Conservation (phyloP, 371 early-diverging fungal genomes). For the Mortierella sp. region DNA sequence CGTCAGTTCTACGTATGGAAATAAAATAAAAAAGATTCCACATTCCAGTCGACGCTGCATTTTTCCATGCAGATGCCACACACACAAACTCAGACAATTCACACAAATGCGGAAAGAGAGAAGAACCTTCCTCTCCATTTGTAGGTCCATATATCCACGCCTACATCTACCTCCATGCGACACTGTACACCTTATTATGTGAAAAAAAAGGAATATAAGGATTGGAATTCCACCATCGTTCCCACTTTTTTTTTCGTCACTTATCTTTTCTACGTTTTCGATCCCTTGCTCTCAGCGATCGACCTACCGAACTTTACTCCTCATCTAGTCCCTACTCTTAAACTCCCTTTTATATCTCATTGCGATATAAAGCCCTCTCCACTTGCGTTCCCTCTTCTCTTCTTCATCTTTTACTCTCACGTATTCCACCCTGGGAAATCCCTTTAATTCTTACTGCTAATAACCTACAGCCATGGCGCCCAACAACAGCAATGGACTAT, state of each 20-base stretch:
- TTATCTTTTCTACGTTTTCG: not conserved
- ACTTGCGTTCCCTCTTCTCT: not conserved
- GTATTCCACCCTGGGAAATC: not conserved
- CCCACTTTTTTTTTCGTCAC: slow-evolving; percentile 5
- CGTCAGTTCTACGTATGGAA: not conserved
- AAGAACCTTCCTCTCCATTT: slow-evolving; percentile 21
- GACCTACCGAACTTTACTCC: not conserved
- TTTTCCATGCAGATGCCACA: slow-evolving; percentile 12
- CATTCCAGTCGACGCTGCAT: slow-evolving; percentile 50
- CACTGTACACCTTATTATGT: not conserved
- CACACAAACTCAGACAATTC: slow-evolving; percentile 17
- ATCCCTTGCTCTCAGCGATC: slow-evolving; percentile 16
- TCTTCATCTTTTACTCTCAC: not conserved
- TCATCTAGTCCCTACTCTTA: slow-evolving; percentile 2
- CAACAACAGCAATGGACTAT: slow-evolving; percentile 28
- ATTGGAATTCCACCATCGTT: slow-evolving; percentile 37
- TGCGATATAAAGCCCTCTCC: not conserved
- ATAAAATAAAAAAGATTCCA: slow-evolving; percentile 31
- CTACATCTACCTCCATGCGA: not conserved
- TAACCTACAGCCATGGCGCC: slow-evolving; percentile 28
- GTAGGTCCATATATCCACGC: slow-evolving; percentile 8
- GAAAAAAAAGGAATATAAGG: slow-evolving; percentile 34
- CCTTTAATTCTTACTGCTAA: slow-evolving; percentile 14
- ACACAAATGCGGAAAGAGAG: slow-evolving; percentile 26
- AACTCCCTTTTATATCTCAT: slow-evolving; percentile 10